A percentile compares a stretch with the other conserved stretches of the same genome.
phyloP scores from a whole-genome alignment of 345 rosid species.

The Sisymbrium altissimum region DNA sequence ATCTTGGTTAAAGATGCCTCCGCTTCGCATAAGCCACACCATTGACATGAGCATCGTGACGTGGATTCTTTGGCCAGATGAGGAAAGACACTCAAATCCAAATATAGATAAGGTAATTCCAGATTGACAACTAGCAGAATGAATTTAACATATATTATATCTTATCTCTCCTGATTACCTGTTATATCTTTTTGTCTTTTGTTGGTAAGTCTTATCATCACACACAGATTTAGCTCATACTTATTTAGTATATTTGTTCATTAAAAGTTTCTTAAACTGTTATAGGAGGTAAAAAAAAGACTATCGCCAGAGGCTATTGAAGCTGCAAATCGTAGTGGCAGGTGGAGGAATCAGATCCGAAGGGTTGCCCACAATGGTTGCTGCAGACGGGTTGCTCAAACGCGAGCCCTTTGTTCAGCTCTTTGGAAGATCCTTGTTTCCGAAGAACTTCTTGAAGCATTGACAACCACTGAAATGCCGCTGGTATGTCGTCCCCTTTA shows the following conservation, averaged over 20 bases:
- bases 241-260: background rate
- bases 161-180: slow-evolving; percentile 1
- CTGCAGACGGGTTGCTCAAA: slow-evolving; percentile 89
- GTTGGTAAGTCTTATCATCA: slow-evolving; percentile 12
- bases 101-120: slow-evolving; percentile 80
- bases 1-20: slow-evolving; percentile 51
- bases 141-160: background rate
- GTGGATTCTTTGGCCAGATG: slow-evolving; percentile 99
- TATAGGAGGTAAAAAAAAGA: slow-evolving; percentile 84
- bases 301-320: slow-evolving; percentile 77
- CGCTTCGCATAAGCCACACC: slow-evolving; percentile 50
- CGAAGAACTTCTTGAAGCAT: slow-evolving; percentile 64
- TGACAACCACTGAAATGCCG: slow-evolving; percentile 69
- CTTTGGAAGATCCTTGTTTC: slow-evolving; percentile 86
- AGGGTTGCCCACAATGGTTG: slow-evolving; percentile 96
- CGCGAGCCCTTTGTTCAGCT: slow-evolving; percentile 64
- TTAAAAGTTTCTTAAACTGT: slow-evolving; percentile 28
- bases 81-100: slow-evolving; percentile 82
- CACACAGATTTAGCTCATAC: slow-evolving; percentile 1
- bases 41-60: slow-evolving; percentile 70
- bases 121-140: background rate
- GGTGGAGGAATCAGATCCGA: slow-evolving; percentile 94
- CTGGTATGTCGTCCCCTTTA: slow-evolving; percentile 52
- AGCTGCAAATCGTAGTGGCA: slow-evolving; percentile 83
- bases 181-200: background rate